Percentiles rank a stretch among this genome's conserved stretches.
Evolutionary conservation across 805 yeast species (phyloP).

Genomic region (Ogataea kodamae): DNA sequence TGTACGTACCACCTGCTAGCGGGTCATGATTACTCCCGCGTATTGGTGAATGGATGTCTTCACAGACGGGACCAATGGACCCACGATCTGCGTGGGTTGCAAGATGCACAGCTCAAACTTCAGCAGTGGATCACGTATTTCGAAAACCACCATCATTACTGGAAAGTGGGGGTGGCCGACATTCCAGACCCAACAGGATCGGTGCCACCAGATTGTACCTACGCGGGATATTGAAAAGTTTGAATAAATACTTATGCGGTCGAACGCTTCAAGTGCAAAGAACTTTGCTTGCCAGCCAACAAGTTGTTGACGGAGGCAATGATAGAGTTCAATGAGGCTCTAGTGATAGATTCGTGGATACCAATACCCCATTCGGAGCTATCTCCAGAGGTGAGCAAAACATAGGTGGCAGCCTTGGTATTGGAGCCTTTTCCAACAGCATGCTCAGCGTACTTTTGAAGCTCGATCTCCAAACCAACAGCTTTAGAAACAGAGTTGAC

Average conservation of each 20-base stretch:
- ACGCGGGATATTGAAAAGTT: too few relatives aligned
- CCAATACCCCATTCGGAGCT: conserved; percentile 82
- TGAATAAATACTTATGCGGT: conserved; percentile 11
- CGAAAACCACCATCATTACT: conserved; percentile 44
- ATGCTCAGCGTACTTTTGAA: conserved; percentile 67
- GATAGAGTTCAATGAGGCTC: conserved; percentile 72
- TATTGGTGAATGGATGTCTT: conserved; percentile 70
- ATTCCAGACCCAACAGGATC: conserved; percentile 35
- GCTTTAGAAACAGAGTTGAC: conserved; percentile 57
- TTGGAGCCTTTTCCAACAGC: conserved; percentile 68
- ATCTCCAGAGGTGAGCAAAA: conserved; percentile 33
- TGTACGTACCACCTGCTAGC: conserved; percentile 49
- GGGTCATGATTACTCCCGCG: conserved; percentile 67
- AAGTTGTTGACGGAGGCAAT: conserved; percentile 59
- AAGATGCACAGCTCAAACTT: conserved; percentile 39
- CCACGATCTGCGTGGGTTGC: conserved; percentile 60
- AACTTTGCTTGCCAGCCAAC: conserved; percentile 16
- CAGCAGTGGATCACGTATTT: conserved; percentile 53
- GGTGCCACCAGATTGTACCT: too few relatives aligned
- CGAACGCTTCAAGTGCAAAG: conserved; percentile 12
- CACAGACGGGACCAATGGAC: conserved; percentile 52
- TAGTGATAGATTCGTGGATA: conserved; percentile 83
- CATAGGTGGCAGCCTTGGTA: conserved; percentile 72
- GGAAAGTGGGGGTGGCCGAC: conserved; percentile 56
- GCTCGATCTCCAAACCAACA: conserved; percentile 54